Conservation (phyloP, 1,284 basidiomycete species). For the Anthracocystis walkeri region DNA sequence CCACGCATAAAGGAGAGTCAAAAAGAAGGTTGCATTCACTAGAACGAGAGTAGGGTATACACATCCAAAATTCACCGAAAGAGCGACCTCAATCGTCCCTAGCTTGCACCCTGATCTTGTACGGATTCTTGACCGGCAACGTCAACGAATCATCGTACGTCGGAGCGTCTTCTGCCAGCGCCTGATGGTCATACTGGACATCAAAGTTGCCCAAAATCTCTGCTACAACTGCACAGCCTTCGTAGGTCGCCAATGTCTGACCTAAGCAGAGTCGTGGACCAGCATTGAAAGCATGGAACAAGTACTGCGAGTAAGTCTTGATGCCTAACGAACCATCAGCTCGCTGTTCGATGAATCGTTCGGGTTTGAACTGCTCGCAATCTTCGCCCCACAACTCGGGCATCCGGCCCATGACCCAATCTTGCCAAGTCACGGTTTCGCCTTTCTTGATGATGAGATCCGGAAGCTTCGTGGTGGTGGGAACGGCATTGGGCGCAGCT, state of each 20-base stretch:
- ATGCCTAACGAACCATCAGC: conserved; percentile 68
- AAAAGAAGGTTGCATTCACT: background rate
- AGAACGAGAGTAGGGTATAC: background rate
- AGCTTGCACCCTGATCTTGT: conserved; percentile 36
- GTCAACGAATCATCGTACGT: conserved; percentile 53
- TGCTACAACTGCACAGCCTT: conserved; percentile 48
- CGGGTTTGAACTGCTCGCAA: conserved; percentile 65
- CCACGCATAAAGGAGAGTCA: background rate
- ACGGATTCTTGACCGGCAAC: conserved; percentile 49
- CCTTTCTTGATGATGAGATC: conserved; percentile 54
- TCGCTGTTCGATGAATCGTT: conserved; percentile 63
- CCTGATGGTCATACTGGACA: conserved; percentile 35
- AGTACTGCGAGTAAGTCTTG: conserved; percentile 71
- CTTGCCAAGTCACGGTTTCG: conserved; percentile 51
- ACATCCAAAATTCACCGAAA: background rate
- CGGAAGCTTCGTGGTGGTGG: conserved; percentile 36
- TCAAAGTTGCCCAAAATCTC: conserved; percentile 51
- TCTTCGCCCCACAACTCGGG: conserved; percentile 64
- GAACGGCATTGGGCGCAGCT: conserved; percentile 40
- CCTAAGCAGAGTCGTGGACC: conserved; percentile 68
- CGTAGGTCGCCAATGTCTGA: conserved; percentile 62
- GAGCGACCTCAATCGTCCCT: conserved; percentile 30
- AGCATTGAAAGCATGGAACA: conserved; percentile 68
- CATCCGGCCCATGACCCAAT: conserved; percentile 60
- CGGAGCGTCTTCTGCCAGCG: conserved; percentile 37